Evolutionary conservation across 768 basidiomycete species (phyloP).

Genomic region (Polyporus arcularius): DNA sequence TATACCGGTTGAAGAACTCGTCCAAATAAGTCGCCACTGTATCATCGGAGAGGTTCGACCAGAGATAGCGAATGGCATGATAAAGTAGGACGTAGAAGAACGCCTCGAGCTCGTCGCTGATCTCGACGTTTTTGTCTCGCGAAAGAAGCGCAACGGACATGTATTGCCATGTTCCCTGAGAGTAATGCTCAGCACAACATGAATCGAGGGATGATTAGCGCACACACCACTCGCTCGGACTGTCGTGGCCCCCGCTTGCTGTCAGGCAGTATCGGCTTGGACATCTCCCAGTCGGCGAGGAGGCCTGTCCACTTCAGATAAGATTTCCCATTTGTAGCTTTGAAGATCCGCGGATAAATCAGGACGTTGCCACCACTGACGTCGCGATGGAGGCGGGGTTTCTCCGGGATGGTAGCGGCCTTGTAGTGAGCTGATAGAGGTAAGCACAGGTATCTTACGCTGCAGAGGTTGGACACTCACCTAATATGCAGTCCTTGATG

Average conservation of each 20-base stretch:
- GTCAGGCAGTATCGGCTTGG: neutral
- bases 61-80: constrained; percentile 2
- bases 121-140: neutral
- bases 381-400: constrained; percentile 8
- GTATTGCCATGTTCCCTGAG: constrained; percentile 23
- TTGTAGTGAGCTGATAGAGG: neutral
- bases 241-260: neutral
- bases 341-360: neutral
- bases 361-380: constrained; percentile 13
- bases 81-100: constrained; percentile 18
- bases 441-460: too few species aligned
- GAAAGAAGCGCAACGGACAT: neutral
- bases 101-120: constrained; percentile 21
- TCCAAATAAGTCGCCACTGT: neutral
- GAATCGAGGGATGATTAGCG: neutral
- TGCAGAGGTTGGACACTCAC: neutral
- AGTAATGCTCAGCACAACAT: neutral
- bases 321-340: neutral
- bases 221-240: neutral
- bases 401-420: neutral
- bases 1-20: constrained; percentile 4
- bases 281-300: constrained; percentile 10
- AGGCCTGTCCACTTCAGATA: neutral
- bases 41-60: neutral
- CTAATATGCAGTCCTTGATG: neutral